Evolutionary conservation across 1,284 basidiomycete genomes (phyloP).

Genomic region (Ceratobasidium sp.): DNA sequence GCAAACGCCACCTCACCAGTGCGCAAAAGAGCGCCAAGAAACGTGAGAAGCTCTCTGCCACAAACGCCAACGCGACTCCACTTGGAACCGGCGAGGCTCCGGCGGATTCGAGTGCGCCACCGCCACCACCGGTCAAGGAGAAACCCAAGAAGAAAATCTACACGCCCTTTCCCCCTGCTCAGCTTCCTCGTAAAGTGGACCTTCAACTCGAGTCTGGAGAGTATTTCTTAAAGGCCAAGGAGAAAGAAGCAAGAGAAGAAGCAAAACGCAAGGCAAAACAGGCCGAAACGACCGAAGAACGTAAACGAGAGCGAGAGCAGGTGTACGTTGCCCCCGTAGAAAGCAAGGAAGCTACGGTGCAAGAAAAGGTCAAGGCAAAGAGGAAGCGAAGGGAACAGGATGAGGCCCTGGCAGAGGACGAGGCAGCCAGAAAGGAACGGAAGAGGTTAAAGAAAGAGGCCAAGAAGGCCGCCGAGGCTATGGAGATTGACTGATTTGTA

Average conservation of each 20-base stretch:
- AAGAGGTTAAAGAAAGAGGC: constrained; percentile 44
- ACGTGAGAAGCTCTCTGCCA: constrained; percentile 61
- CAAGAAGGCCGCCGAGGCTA: constrained; percentile 38
- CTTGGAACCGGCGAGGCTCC: constrained; percentile 56
- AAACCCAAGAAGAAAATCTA: constrained; percentile 89
- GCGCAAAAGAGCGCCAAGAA: constrained; percentile 91
- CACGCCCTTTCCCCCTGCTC: constrained; percentile 97
- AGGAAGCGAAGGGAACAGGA: constrained; percentile 54
- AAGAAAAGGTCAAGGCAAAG: constrained; percentile 72
- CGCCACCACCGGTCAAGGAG: constrained; percentile 56
- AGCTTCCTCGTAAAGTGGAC: constrained; percentile 93
- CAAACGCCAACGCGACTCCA: constrained; percentile 44
- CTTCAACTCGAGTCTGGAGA: constrained; percentile 95
- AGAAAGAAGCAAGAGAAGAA: constrained; percentile 75
- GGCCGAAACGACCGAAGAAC: constrained; percentile 71
- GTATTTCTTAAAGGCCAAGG: constrained; percentile 92
- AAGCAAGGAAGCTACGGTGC: constrained; percentile 70
- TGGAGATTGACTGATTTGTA: constrained; percentile 30
- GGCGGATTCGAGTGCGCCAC: constrained; percentile 47
- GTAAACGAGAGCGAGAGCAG: constrained; percentile 79
- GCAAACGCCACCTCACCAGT: constrained; percentile 88
- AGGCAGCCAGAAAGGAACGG: constrained; percentile 36
- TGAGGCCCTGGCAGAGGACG: constrained; percentile 43
- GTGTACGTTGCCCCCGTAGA: constrained; percentile 85
- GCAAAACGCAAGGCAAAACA: constrained; percentile 79